Evolutionary conservation across 306 rosid species (phyloP).

Genomic region (Lathyrus tuberosus): DNA sequence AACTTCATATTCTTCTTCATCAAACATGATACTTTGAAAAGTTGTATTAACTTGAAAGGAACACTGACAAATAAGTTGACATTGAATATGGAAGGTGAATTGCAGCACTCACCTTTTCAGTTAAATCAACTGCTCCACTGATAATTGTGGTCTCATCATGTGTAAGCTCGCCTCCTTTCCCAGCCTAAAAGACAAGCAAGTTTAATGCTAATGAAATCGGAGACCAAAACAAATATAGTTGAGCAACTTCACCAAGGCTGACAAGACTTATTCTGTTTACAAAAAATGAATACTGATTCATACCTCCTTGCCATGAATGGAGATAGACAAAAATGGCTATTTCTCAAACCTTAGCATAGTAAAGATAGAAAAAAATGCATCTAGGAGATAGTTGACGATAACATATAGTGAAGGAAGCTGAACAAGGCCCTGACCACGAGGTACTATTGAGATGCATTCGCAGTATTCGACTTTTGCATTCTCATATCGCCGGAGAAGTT

Average conservation of each 20-base stretch:
- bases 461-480: constrained; percentile 81
- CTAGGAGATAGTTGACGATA: constrained; percentile 24
- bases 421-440: constrained; percentile 94
- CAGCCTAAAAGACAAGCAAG: too few relatives aligned
- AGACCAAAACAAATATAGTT: neutral
- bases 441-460: constrained; percentile 88
- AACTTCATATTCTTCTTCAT: constrained; percentile 32
- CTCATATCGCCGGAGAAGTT: too few relatives aligned
- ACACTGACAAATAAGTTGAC: constrained; percentile 29
- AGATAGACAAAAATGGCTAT: constrained; percentile 43
- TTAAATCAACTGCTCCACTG: constrained; percentile 95
- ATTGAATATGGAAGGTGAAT: constrained; percentile 17
- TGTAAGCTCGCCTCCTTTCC: constrained; percentile 99
- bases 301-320: constrained; percentile 94
- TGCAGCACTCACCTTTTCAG: constrained; percentile 72
- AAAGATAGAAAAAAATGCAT: constrained; percentile 26
- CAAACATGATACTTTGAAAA: constrained; percentile 29
- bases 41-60: constrained; percentile 14
- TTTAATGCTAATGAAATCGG: constrained; percentile 10
- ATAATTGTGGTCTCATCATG: constrained; percentile 97
- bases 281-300: neutral
- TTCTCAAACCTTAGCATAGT: constrained; percentile 23
- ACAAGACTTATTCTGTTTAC: constrained; percentile 24
- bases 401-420: constrained; percentile 46
- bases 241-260: constrained; percentile 27